Evolutionary conservation across 192 early-diverging fungal genomes (phyloP), one percentile per base, ranked within the genome.

Genomic region (Coemansia aciculifera): DNA sequence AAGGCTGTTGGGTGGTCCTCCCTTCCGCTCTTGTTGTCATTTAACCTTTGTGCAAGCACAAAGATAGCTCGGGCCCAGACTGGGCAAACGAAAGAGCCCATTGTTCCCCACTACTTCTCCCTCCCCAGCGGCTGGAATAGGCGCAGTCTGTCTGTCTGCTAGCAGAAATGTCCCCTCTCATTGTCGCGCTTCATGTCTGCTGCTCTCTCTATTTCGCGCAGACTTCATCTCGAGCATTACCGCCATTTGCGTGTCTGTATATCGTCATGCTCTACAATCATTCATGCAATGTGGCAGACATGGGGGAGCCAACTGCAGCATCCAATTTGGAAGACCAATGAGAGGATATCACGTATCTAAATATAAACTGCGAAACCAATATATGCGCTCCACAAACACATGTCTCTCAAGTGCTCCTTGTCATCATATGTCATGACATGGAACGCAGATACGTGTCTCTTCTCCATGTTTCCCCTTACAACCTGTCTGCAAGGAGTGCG

Each of bases 101-200:
- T 56, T 56, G 31, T 56, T 52, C 52, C 24, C 52, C 52, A 56
- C 52, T 56, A 56, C 17, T 34, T 56, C 15, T 56, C 21, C 48
- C 21, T 24, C 52, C 52, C 52, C 52, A 15, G 5, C 12, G 15
- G 4, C 31, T 17, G 32, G 52, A 17, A 56, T 31, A 31, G 52
- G 52, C 29, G 44, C 44, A 19, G 44, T 29, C 24, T 31, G 48
- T 51, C 48, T 49, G n/a, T 8, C 23, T 24, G 48, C 27, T 31
- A 34, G 52, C 52, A 34, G 44, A 19, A 21, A 48, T 48, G n/a
- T 21, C 19, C 19, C 44, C 43, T 19, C 44, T 19, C 44, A 21
- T 21, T 48, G 44, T 48, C 44, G n/a, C 44, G 44, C 44, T 7
- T 48, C 44, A 17, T 17, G 29, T 56, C 52, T 56, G 52, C 31